These are phyloP conservation scores for Didymella sp. DNA, from an alignment of 2,329 filamentous ascomycete genomes.

Conservation along the genomic window DNA sequence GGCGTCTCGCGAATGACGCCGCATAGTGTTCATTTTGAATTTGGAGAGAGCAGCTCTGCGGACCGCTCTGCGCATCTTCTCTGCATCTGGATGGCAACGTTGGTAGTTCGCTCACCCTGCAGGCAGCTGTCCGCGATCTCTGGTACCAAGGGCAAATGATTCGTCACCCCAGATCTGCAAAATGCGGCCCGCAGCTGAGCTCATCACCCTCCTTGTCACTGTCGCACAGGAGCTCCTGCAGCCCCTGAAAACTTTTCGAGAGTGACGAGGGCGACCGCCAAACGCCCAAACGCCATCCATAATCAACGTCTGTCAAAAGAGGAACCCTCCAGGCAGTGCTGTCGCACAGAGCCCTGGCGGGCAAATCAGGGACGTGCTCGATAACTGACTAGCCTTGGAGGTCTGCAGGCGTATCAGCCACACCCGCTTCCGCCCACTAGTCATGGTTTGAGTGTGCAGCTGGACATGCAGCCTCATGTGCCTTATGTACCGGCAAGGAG, in stretches of 20 bases:
- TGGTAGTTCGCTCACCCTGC: not conserved
- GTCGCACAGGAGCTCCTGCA: constrained; percentile 10
- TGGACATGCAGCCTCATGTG: constrained; percentile 37
- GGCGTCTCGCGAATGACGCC: not conserved
- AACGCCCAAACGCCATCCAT: constrained; percentile 8
- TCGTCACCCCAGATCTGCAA: constrained; percentile 4
- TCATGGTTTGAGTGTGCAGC: constrained; percentile 8
- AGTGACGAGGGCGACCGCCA: not conserved
- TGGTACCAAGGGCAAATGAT: constrained; percentile 6
- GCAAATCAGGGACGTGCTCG: constrained; percentile 26
- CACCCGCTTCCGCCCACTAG: constrained; percentile 33
- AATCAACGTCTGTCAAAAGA: constrained; percentile 7
- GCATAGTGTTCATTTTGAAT: not conserved
- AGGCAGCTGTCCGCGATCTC: constrained; percentile 3
- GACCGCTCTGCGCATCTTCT: constrained; percentile 9
- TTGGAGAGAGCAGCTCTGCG: not conserved
- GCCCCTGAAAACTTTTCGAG: constrained; percentile 1
- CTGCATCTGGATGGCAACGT: not conserved
- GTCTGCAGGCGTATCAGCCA: constrained; percentile 33
- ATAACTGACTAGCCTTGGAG: constrained; percentile 16
- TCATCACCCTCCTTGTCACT: constrained; percentile 6
- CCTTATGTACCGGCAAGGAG: constrained; percentile 33
- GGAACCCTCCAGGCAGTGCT: constrained; percentile 5
- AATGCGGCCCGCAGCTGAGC: constrained; percentile 11
- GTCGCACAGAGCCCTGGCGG: constrained; percentile 13